Evolutionary conservation across 2,329 filamentous ascomycete species (phyloP).

Genomic region (Helotiales sp.): DNA sequence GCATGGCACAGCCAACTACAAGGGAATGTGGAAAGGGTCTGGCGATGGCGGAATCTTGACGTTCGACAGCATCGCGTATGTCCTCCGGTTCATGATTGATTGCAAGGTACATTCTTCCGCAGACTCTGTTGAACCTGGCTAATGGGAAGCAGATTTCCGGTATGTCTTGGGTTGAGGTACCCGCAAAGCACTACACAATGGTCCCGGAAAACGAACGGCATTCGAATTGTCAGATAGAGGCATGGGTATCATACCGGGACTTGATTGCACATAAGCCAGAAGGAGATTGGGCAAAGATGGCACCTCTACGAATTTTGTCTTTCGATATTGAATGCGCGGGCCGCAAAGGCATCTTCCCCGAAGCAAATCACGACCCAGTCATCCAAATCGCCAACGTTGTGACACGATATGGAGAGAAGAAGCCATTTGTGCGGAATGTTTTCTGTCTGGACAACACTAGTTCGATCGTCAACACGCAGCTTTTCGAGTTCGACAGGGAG

Average conservation of each 20-base stretch:
- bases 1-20: slow-evolving; percentile 81
- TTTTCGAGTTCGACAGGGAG: slow-evolving; percentile 82
- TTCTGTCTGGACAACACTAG: slow-evolving; percentile 94
- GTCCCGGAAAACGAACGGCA: slow-evolving; percentile 70
- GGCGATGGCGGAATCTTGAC: slow-evolving; percentile 77
- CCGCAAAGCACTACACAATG: slow-evolving; percentile 73
- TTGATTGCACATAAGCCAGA: slow-evolving; percentile 86
- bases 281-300: slow-evolving; percentile 98
- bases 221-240: slow-evolving; percentile 97
- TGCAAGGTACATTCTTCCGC: slow-evolving; percentile 63
- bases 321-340: slow-evolving; percentile 99
- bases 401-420: slow-evolving; percentile 90
- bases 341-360: slow-evolving; percentile 95
- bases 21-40: slow-evolving; percentile 79
- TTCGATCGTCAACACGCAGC: slow-evolving; percentile 91
- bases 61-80: slow-evolving; percentile 95
- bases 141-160: slow-evolving; percentile 68
- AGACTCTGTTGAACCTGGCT: slow-evolving; percentile 7
- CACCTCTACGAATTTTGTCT: slow-evolving; percentile 86
- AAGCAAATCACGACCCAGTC: slow-evolving; percentile 88
- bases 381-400: slow-evolving; percentile 99
- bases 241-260: slow-evolving; percentile 79
- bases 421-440: slow-evolving; percentile 94
- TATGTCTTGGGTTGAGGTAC: slow-evolving; percentile 97
- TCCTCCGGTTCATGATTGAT: slow-evolving; percentile 97